phyloP scores from a whole-genome alignment of 2,329 filamentous ascomycete species.

The Ilyonectria destructans region DNA sequence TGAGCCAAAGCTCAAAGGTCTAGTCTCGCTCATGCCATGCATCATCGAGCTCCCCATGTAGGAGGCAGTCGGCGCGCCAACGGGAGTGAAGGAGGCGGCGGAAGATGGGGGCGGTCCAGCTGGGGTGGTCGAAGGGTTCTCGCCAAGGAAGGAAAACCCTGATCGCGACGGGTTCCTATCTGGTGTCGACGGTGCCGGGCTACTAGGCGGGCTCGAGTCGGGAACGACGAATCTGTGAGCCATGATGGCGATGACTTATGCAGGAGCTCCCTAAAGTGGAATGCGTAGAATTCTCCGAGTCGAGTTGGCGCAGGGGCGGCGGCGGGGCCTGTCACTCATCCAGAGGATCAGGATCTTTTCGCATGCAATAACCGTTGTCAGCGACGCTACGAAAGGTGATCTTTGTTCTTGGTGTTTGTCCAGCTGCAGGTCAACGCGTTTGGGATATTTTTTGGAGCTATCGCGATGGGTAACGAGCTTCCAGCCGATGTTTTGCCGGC shows the following conservation, averaged over 20 bases:
- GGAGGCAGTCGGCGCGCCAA: slow-evolving; percentile 70
- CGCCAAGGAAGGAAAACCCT: slow-evolving; percentile 59
- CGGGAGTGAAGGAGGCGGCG: slow-evolving; percentile 69
- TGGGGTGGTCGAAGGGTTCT: slow-evolving; percentile 69
- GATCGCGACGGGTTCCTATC: slow-evolving; percentile 57
- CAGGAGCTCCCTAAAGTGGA: slow-evolving; percentile 39
- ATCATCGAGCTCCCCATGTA: slow-evolving; percentile 71
- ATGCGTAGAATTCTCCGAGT: slow-evolving; percentile 30
- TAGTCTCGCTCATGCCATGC: slow-evolving; percentile 59
- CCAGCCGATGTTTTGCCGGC: slow-evolving; percentile 47
- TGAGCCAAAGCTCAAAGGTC: slow-evolving; percentile 59
- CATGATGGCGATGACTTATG: slow-evolving; percentile 52
- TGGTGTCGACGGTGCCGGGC: slow-evolving; percentile 66
- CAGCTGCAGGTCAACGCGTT: slow-evolving; percentile 44
- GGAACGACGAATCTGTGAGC: slow-evolving; percentile 61
- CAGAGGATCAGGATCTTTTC: slow-evolving; percentile 24
- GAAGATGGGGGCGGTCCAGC: slow-evolving; percentile 68
- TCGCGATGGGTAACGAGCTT: slow-evolving; percentile 43
- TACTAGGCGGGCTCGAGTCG: slow-evolving; percentile 61
- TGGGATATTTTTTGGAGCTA: slow-evolving; percentile 51
- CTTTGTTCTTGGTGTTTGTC: slow-evolving; percentile 34
- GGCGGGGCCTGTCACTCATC: slow-evolving; percentile 26
- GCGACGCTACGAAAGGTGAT: slow-evolving; percentile 34
- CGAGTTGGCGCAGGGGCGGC: slow-evolving; percentile 30
- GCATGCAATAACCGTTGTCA: slow-evolving; percentile 32